phyloP scores from a whole-genome alignment of 2,329 filamentous ascomycete genomes.

The Epichloe scottii region DNA sequence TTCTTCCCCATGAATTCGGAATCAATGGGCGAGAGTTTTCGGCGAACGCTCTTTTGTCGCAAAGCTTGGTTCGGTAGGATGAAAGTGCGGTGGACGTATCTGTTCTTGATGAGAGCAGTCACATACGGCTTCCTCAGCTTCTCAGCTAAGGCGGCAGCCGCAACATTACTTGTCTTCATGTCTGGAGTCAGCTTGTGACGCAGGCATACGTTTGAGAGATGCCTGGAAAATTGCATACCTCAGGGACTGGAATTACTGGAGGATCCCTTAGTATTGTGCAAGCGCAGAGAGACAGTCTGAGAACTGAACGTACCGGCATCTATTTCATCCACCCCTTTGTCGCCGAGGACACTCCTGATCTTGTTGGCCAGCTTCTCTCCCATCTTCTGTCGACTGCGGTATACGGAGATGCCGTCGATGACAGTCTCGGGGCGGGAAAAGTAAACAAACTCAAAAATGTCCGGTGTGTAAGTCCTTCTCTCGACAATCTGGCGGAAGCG shows the following conservation, averaged over 20 bases:
- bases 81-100: slow-evolving; percentile 6
- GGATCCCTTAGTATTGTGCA: too few relatives aligned
- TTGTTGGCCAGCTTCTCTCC: slow-evolving; percentile 66
- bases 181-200: neutral
- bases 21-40: slow-evolving; percentile 79
- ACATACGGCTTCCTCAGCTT: slow-evolving; percentile 64
- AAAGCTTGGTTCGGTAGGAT: slow-evolving; percentile 24
- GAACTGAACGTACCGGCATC: slow-evolving; percentile 37
- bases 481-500: slow-evolving; percentile 64
- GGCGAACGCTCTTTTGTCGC: slow-evolving; percentile 70
- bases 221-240: slow-evolving; percentile 13
- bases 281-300: too few relatives aligned
- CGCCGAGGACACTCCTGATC: slow-evolving; percentile 54
- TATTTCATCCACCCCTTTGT: slow-evolving; percentile 60
- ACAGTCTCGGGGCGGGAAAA: slow-evolving; percentile 70
- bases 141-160: slow-evolving; percentile 64
- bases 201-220: neutral
- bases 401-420: slow-evolving; percentile 81
- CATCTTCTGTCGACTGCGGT: slow-evolving; percentile 78
- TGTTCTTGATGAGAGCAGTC: slow-evolving; percentile 80
- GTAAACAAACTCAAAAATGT: slow-evolving; percentile 75
- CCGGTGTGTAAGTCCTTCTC: slow-evolving; percentile 60
- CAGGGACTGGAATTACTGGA: slow-evolving; percentile 58
- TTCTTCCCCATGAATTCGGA: slow-evolving; percentile 72
- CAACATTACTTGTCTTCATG: slow-evolving; percentile 61